Base-by-base conservation (phyloP, 805 yeast genomes). In the Zygosaccharomyces bailii region DNA sequence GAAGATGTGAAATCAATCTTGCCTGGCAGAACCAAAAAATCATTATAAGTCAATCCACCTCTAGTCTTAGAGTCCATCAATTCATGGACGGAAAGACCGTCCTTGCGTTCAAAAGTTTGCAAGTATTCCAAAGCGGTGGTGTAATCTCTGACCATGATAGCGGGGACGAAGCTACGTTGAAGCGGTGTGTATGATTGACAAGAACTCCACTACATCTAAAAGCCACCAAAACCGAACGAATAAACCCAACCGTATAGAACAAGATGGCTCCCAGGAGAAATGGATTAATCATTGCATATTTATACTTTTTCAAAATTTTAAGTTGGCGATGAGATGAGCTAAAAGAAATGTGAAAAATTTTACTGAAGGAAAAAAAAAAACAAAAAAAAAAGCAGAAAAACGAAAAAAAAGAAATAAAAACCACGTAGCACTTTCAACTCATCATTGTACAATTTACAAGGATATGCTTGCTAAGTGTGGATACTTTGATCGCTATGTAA, bases 1-100 rank as follows among this genome's bases (percentile, higher is more conserved):
- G 83, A 75, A 23, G 97, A 79, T 51, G 96, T 86, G 74, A 90
- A 90, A 60, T 80, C 76, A 63, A 91, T 86, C 74, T 88, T 87
- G 53, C 98, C 97, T 55, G 99, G 99, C 60, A 93, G 79, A 58
- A 93, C 78, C 69, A 93, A 78, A 69, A 93, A 88, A 73, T 93
- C 99, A 66, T 93, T 93, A 76, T 93, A 93, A 55, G 99, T 93
- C 65, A 93, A 80, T 47, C 99, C 99, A 68, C 99, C 99, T 72
- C 93, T 84, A 58, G 73, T 68, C 56, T 79, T 73, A 41, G 97
- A 88, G 73, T 93, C 96, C 85, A 93, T 86, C 69, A 93, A 79
- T 55, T 85, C 78, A 48, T 79, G 74, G 60, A 86, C 84, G 52
- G 85, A 82, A 55, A 93, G 77, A 53, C 99, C 99, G 67, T 93